Base-by-base conservation (phyloP, 805 yeast genomes). In the Barnettozyma pratensis region DNA sequence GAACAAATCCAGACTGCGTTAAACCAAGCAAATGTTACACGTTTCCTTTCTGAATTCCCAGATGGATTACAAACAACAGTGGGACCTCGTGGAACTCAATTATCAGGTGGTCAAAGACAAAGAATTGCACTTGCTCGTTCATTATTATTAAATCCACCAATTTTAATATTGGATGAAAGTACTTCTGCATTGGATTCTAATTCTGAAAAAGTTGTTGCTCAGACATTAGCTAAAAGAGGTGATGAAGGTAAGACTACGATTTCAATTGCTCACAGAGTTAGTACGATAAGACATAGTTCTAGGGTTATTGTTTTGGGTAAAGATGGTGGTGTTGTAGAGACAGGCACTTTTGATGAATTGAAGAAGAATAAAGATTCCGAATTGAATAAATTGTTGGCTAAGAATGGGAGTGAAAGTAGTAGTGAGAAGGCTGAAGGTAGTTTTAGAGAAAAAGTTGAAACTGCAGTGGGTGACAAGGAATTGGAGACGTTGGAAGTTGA, bases 91-190 rank as follows among this genome's bases (percentile, higher is more conserved):
- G 94, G 95, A 14, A 77, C 95, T 0, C 96, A 89, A 61, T 72
- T 92, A 47, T 85, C 96, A 52, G 98, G 97, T 25, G 98, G 98
- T 12, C 98, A 92, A 65, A 87, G 87, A 68, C 98, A 92, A 65
- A 72, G 98, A 57, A 82, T 92, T 40, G 96, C 97, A 7, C 73
- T 92, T 49, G 97, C 97, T 1, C 75, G 98, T 51, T 88, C 97
- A 0, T 73, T 92, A 45, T 74, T 92, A 45, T 73, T 87, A 45
- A 75, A 82, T 41, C 97, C 98, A 2, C 75, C 83, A 6, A 75
- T 92, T n/a, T 69, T 92, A 49, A 80, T 92, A 32, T 69, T 92
- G 50, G 98, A 92, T 64, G 98, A 92, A 64, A 96, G 97, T 11
- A 92, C 98, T 0, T 87, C 96, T 34, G 97, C 97, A 0, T 71